Conservation (phyloP, 192 early-diverging fungal genomes). For the Backusella australiensis region DNA sequence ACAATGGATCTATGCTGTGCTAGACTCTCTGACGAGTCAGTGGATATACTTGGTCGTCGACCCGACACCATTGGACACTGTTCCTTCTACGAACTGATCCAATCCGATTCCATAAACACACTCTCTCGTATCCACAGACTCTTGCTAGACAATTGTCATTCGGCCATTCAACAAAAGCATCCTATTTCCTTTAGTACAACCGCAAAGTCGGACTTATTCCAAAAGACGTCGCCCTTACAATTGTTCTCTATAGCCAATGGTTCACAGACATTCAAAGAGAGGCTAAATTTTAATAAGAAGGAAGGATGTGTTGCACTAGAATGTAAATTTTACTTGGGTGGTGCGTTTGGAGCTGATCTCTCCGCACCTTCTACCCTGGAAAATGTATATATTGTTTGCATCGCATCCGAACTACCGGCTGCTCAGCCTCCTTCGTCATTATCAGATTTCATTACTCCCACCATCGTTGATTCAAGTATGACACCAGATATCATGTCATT, state of each 20-base stretch:
- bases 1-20: constrained; percentile 51
- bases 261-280: constrained; percentile 43
- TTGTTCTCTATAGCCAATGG: constrained; percentile 41
- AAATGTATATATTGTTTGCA: constrained; percentile 46
- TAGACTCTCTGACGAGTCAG: constrained; percentile 49
- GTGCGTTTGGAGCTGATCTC: constrained; percentile 55
- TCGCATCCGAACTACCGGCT: background rate
- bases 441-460: background rate
- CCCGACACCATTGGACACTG: constrained; percentile 48
- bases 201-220: constrained; percentile 19
- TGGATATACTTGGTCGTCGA: constrained; percentile 43
- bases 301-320: constrained; percentile 39
- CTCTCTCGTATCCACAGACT: constrained; percentile 32
- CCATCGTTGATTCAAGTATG: background rate
- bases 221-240: constrained; percentile 26
- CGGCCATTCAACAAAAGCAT: constrained; percentile 16
- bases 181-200: constrained; percentile 20
- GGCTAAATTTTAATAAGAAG: constrained; percentile 35
- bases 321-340: constrained; percentile 51
- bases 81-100: constrained; percentile 44
- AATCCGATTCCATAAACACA: constrained; percentile 32
- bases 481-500: background rate
- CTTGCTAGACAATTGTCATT: constrained; percentile 37
- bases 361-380: constrained; percentile 39
- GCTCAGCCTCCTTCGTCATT: background rate